A percentile compares a stretch with the other conserved stretches of the same genome.
Conservation (phyloP, 2,329 filamentous ascomycete species). For the Alternaria panax region DNA sequence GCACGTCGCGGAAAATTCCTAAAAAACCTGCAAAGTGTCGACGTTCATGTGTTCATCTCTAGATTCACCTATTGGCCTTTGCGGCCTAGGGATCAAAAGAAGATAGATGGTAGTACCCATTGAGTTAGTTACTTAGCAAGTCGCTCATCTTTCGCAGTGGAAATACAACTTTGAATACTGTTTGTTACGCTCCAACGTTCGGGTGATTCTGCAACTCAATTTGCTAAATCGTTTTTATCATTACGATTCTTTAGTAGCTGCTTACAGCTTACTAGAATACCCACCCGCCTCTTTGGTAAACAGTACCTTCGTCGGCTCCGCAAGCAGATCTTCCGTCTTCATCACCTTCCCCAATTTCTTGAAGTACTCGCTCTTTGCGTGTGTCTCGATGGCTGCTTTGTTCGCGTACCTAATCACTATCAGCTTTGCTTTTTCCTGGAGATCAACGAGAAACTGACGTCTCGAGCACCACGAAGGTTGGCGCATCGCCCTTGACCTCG, state of each 20-base stretch:
- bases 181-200: not conserved
- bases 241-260: not conserved
- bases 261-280: slow-evolving; percentile 23
- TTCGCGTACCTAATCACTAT: slow-evolving; percentile 37
- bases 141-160: not conserved
- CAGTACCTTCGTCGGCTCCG: slow-evolving; percentile 36
- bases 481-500: slow-evolving; percentile 36
- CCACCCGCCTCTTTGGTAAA: slow-evolving; percentile 42
- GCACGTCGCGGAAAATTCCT: no score
- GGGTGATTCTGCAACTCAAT: not conserved
- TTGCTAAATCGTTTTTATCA: not conserved
- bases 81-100: not conserved
- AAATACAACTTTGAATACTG: not conserved
- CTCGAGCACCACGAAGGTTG: slow-evolving; percentile 43
- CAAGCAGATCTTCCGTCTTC: slow-evolving; percentile 42
- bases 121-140: not conserved
- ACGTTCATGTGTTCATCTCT: not conserved
- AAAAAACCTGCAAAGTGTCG: no score
- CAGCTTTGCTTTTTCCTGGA: not conserved
- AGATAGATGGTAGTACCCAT: not conserved
- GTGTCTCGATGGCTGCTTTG: slow-evolving; percentile 34
- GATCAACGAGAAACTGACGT: slow-evolving; percentile 27
- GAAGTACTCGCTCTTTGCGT: slow-evolving; percentile 34
- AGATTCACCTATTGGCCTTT: not conserved
- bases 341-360: slow-evolving; percentile 30